These are phyloP conservation scores for Kickxella alabastrina DNA, from an alignment of 192 early-diverging fungal species.

Conservation along the genomic window DNA sequence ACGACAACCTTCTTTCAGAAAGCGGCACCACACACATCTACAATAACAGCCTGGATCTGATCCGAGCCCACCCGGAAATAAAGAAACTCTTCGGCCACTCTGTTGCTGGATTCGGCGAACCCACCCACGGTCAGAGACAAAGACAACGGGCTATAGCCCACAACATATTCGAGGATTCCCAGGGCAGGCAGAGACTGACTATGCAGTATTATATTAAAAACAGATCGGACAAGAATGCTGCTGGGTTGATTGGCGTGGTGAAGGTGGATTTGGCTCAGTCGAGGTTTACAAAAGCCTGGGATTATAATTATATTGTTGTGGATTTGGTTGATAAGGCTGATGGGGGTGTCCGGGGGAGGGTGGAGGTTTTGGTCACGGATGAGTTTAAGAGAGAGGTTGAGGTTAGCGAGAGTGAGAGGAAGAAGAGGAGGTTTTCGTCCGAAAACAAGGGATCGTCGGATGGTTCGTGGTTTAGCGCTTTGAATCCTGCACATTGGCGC, in stretches of 20 bases:
- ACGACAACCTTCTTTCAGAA: slow-evolving; percentile 43
- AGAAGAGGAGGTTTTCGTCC: slow-evolving; percentile 16
- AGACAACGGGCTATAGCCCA: slow-evolving; percentile 41
- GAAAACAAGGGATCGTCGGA: slow-evolving; percentile 9
- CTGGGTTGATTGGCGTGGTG: slow-evolving; percentile 19
- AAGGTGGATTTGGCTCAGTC: slow-evolving; percentile 23
- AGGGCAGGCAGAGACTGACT: slow-evolving; percentile 10
- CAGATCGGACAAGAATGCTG: neutral
- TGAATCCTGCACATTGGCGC: slow-evolving; percentile 33
- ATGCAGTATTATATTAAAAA: slow-evolving; percentile 41
- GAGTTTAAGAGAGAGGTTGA: slow-evolving; percentile 25
- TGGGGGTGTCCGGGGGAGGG: neutral
- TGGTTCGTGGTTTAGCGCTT: slow-evolving; percentile 41
- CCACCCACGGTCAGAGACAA: slow-evolving; percentile 40
- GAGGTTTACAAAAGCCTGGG: slow-evolving; percentile 15
- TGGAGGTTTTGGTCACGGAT: slow-evolving; percentile 37
- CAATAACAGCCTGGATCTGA: slow-evolving; percentile 42
- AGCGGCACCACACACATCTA: slow-evolving; percentile 36
- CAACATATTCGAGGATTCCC: slow-evolving; percentile 13
- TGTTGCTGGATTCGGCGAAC: slow-evolving; percentile 35
- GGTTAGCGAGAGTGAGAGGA: neutral
- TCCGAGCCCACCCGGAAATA: slow-evolving; percentile 37
- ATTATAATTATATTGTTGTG: slow-evolving; percentile 39
- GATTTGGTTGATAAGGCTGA: slow-evolving; percentile 14
- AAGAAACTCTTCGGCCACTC: slow-evolving; percentile 18